phyloP scores from a whole-genome alignment of 495 filamentous ascomycete species.

The Penicillium arizonense region DNA sequence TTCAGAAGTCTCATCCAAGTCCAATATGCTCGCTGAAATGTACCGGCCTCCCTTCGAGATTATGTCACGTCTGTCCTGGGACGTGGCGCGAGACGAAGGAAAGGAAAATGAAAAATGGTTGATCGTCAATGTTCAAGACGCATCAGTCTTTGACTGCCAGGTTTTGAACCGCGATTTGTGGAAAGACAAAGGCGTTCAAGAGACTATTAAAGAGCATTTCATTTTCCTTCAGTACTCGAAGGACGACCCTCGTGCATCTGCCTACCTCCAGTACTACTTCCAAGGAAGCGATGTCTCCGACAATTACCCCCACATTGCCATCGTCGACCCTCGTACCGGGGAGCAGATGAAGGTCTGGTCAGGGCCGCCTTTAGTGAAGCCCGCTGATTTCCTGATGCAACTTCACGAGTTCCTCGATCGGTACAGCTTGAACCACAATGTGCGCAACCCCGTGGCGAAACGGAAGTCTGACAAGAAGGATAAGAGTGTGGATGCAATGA shows the following conservation, averaged over 20 bases:
- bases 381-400: constrained; percentile 83
- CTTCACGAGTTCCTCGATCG: constrained; percentile 94
- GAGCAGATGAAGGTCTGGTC: constrained; percentile 98
- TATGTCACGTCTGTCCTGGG: constrained; percentile 72
- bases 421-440: constrained; percentile 82
- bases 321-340: constrained; percentile 92
- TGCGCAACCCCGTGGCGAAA: constrained; percentile 87
- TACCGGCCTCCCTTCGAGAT: constrained; percentile 89
- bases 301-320: constrained; percentile 91
- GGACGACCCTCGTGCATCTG: constrained; percentile 67
- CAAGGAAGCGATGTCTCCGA: constrained; percentile 66
- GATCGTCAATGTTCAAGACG: constrained; percentile 91
- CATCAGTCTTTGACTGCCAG: constrained; percentile 89
- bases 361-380: constrained; percentile 70
- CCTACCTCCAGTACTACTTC: constrained; percentile 91
- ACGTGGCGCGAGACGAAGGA: constrained; percentile 77
- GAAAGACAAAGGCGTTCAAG: constrained; percentile 76
- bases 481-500: constrained; percentile 80
- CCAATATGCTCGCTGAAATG: constrained; percentile 77
- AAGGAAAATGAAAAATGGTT: constrained; percentile 90
- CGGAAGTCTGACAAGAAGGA: constrained; percentile 71
- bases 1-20: constrained; percentile 67
- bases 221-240: constrained; percentile 92
- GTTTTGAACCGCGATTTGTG: constrained; percentile 90
- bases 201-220: constrained; percentile 86